A percentile compares a stretch with the other conserved stretches of the same genome.
phyloP scores from a whole-genome alignment of 306 rosid genomes.

The Vigna hirtella region DNA sequence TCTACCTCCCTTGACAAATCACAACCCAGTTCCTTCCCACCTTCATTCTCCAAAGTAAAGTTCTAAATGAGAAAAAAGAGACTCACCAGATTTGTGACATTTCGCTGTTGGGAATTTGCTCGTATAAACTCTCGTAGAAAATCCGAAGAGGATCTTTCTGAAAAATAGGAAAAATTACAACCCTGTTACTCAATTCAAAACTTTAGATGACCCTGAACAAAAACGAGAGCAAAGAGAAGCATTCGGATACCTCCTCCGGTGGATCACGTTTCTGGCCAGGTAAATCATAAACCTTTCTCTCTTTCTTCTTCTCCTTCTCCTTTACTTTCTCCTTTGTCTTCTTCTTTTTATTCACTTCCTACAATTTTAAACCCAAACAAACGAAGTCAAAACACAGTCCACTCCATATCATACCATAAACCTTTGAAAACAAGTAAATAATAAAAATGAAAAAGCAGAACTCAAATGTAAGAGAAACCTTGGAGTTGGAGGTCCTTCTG shows the following conservation, averaged over 20 bases:
- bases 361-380: conserved; percentile 36
- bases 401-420: not conserved
- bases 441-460: not conserved
- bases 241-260: conserved; percentile 68
- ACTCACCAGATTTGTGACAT: conserved; percentile 91
- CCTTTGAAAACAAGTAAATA: not conserved
- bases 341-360: conserved; percentile 59
- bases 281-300: conserved; percentile 74
- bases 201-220: not conserved
- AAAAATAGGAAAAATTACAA: conserved; percentile 37
- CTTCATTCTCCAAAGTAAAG: not conserved
- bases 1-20: not conserved
- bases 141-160: conserved; percentile 87
- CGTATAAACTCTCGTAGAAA: conserved; percentile 69
- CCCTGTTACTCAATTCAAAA: conserved; percentile 12
- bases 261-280: conserved; percentile 96
- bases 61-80: not conserved
- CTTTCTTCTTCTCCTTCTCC: conserved; percentile 51
- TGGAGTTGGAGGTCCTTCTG: conserved; percentile 45
- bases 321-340: conserved; percentile 39
- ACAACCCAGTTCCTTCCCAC: not conserved
- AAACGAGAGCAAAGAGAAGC: not conserved
- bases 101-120: conserved; percentile 73
- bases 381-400: not conserved
- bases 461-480: conserved; percentile 48